These are phyloP conservation scores for Penicillium sp. DNA, from an alignment of 2,329 filamentous ascomycete genomes.

Conservation along the genomic window DNA sequence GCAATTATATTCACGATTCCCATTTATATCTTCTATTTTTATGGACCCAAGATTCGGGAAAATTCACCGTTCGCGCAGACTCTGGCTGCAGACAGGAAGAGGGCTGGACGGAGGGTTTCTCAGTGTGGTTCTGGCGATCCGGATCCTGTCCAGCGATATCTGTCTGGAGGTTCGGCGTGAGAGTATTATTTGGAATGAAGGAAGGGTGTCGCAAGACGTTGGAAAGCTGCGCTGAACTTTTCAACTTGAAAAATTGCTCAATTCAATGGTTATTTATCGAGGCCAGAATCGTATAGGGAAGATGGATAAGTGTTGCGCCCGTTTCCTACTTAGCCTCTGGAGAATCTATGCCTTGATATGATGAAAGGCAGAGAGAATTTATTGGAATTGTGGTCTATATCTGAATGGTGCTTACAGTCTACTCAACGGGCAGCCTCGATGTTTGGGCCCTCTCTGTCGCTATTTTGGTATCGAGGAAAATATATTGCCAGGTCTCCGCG, in stretches of 20 bases:
- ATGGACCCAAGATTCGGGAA: slow-evolving; percentile 63
- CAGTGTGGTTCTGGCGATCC: slow-evolving; percentile 36
- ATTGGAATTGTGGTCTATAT: not conserved
- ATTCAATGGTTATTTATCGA: not conserved
- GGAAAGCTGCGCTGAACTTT: not conserved
- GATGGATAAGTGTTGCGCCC: too few species aligned
- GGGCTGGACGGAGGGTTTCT: slow-evolving; percentile 34
- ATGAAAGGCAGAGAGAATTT: not conserved
- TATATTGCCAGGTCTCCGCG: not conserved
- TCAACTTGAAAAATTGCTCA: not conserved
- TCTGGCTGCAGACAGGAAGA: slow-evolving; percentile 55
- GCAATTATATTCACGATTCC: slow-evolving; percentile 66
- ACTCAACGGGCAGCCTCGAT: not conserved
- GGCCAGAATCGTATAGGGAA: not conserved
- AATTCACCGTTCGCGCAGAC: slow-evolving; percentile 68
- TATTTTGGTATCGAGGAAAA: not conserved
- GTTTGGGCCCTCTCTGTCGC: not conserved
- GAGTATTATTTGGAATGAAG: not conserved
- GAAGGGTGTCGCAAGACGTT: not conserved
- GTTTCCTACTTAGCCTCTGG: not conserved
- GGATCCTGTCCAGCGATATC: slow-evolving; percentile 35
- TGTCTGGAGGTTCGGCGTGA: slow-evolving; percentile 15
- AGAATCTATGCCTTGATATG: not conserved
- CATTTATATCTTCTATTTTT: slow-evolving; percentile 71
- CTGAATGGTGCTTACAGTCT: not conserved